Percentiles rank a stretch among this genome's conserved stretches.
Evolutionary conservation across 106 monocot genomes (phyloP).

Genomic region (Dioscorea dumetorum): DNA sequence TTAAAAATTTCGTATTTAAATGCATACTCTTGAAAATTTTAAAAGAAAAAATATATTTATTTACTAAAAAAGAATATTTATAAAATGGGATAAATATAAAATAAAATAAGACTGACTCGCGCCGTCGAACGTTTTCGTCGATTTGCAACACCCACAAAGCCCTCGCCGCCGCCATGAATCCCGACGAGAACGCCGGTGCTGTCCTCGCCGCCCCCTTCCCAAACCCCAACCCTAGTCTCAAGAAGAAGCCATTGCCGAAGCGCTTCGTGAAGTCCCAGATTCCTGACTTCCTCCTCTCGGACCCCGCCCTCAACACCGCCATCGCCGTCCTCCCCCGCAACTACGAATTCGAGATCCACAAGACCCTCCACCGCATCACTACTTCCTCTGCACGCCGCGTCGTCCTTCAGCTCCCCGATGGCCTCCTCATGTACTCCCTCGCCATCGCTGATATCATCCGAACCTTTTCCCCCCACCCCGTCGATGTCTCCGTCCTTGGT

Average conservation of each 20-base stretch:
- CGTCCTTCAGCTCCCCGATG: slow-evolving; percentile 93
- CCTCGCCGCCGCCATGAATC: background rate
- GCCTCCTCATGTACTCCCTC: slow-evolving; percentile 91
- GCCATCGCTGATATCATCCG: slow-evolving; percentile 79
- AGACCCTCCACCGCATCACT: slow-evolving; percentile 75
- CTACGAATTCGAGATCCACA: slow-evolving; percentile 98
- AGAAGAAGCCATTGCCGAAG: slow-evolving; percentile 38
- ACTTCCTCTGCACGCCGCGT: slow-evolving; percentile 50
- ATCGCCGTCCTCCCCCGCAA: slow-evolving; percentile 73
- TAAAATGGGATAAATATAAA: too few relatives aligned
- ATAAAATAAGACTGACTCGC: too few relatives aligned
- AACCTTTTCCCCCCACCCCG: slow-evolving; percentile 24
- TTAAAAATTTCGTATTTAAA: too few relatives aligned
- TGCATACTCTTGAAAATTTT: too few relatives aligned
- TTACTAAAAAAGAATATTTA: too few relatives aligned
- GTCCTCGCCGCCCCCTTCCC: background rate
- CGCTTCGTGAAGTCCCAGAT: slow-evolving; percentile 73
- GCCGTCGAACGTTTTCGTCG: too few relatives aligned
- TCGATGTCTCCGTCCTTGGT: slow-evolving; percentile 65
- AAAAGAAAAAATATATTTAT: too few relatives aligned
- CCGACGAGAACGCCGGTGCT: background rate
- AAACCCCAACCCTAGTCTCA: slow-evolving; percentile 3
- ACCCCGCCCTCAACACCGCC: slow-evolving; percentile 64
- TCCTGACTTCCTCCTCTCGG: slow-evolving; percentile 60
- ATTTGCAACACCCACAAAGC: too few relatives aligned